Evolutionary conservation across 768 basidiomycete genomes (phyloP), one percentile per base, ranked within the genome.

Genomic region (Suillus tomentosus): DNA sequence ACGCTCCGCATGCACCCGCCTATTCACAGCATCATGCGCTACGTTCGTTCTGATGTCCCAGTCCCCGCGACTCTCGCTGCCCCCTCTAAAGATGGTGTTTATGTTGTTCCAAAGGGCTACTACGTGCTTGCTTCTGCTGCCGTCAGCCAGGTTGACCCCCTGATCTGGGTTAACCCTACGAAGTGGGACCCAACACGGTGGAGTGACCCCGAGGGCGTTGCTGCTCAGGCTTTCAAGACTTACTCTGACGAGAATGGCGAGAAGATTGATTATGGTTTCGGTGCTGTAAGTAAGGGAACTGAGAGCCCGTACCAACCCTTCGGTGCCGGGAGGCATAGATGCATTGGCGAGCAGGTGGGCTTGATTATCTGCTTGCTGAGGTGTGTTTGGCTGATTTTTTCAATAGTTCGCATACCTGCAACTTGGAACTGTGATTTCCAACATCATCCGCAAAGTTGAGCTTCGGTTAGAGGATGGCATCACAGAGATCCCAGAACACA

Each of bases 301-400:
- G 93, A 96, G 63, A 93, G 90, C 69, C 94, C 94, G 57, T 98
- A 99, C 76, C 93, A 97, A 74, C 97, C 97, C 2, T 99, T 99
- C 71, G 97, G 97, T 66, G 96, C 97, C 60, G 97, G 97, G 36
- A 84, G 92, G 70, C 96, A 98, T 80, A 83, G 96, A 67, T 99
- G 94, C 76, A 96, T 98, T 65, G 94, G 95, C 67, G 95, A 96
- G 79, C 91, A 89, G 80, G 89, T 88, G 54, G 53, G 81, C 76
- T 60, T 63, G 34, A 13, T 2, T 51, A 55, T 15, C 2, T 3
- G 64, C 17, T 27, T 60, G 42, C 60, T 27, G 27, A 3, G 60
- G 39, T 45, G 60, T 34, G 40, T 48, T 56, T n/a, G 15, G 9
- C 63, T 68, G 42, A 57, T n/a, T 11, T 31, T 27, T 50, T 6